phyloP scores from a whole-genome alignment of 2,329 filamentous ascomycete species.

The Xylariaceae sp. region DNA sequence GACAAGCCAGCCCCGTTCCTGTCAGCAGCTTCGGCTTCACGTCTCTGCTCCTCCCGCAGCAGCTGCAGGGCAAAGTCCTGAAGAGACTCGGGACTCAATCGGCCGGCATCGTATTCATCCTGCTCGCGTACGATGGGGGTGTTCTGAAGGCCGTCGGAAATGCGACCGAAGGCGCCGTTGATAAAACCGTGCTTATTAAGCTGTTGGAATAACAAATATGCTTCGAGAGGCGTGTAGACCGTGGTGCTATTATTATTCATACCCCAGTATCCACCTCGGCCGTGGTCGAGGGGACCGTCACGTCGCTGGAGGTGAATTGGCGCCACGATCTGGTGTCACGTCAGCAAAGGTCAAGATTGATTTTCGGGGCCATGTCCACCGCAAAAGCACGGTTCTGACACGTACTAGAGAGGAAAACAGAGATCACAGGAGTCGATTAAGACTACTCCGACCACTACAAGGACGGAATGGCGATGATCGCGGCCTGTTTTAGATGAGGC shows the following conservation, averaged over 20 bases:
- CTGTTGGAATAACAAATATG: constrained; percentile 81
- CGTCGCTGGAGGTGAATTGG: constrained; percentile 57
- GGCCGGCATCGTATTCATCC: constrained; percentile 70
- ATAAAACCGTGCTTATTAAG: constrained; percentile 70
- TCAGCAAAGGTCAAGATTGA: constrained; percentile 24
- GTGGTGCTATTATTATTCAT: constrained; percentile 57
- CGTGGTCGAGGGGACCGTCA: constrained; percentile 57
- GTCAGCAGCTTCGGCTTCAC: constrained; percentile 47
- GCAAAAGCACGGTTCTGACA: constrained; percentile 22
- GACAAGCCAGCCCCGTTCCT: constrained; percentile 51
- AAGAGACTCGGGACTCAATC: constrained; percentile 77
- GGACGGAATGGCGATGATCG: constrained; percentile 29
- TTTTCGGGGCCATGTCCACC: constrained; percentile 7
- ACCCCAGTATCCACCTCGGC: constrained; percentile 58
- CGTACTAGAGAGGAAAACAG: constrained; percentile 30
- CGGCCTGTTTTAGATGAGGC: constrained; percentile 31
- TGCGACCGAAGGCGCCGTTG: constrained; percentile 66
- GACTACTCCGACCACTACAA: constrained; percentile 31
- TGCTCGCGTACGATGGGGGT: constrained; percentile 74
- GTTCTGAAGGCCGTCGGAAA: constrained; percentile 73
- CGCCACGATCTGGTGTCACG: constrained; percentile 51
- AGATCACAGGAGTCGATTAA: constrained; percentile 24
- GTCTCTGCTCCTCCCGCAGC: constrained; percentile 71
- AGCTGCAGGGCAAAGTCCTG: constrained; percentile 77
- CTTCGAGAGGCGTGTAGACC: constrained; percentile 82